Percentiles rank a stretch among this genome's conserved stretches.
These are phyloP conservation scores for Trametes coccinea DNA, from an alignment of 768 basidiomycete species.

Conservation along the genomic window DNA sequence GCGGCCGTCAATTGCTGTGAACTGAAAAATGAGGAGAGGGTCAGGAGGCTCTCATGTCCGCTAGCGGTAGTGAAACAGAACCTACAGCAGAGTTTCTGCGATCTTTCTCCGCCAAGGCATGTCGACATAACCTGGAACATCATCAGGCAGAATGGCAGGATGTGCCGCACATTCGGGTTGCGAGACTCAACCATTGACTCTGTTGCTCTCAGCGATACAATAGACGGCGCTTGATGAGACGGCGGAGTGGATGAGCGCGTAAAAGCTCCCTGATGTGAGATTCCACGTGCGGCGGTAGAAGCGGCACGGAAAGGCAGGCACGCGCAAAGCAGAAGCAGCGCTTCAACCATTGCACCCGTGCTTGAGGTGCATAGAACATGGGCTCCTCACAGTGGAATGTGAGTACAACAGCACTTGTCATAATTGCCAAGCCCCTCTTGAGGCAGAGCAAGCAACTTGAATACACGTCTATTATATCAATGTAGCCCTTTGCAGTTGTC, in stretches of 20 bases:
- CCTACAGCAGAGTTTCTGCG: background rate
- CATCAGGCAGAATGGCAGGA: background rate
- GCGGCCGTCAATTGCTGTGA: conserved; percentile 8
- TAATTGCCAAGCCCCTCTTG: no score
- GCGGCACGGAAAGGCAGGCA: background rate
- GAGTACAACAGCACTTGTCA: no score
- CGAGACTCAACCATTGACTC: background rate
- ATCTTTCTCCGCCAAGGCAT: background rate
- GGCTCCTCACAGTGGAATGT: no score
- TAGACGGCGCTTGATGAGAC: background rate
- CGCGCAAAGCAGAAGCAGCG: no score
- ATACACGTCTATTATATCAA: no score
- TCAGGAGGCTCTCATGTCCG: conserved; percentile 16
- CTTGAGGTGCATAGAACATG: no score
- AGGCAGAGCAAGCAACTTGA: no score
- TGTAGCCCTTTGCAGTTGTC: no score
- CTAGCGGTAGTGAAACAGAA: conserved; percentile 12
- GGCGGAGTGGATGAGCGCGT: background rate
- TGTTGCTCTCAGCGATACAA: conserved; percentile 7
- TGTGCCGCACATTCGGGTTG: background rate
- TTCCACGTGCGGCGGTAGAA: background rate
- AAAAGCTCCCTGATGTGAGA: background rate
- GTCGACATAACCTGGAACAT: background rate
- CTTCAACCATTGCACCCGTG: no score
- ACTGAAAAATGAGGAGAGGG: background rate